A percentile compares a stretch with the other conserved stretches of the same genome.
phyloP scores from a whole-genome alignment of 768 basidiomycete species.

The Pleurotus tuoliensis region DNA sequence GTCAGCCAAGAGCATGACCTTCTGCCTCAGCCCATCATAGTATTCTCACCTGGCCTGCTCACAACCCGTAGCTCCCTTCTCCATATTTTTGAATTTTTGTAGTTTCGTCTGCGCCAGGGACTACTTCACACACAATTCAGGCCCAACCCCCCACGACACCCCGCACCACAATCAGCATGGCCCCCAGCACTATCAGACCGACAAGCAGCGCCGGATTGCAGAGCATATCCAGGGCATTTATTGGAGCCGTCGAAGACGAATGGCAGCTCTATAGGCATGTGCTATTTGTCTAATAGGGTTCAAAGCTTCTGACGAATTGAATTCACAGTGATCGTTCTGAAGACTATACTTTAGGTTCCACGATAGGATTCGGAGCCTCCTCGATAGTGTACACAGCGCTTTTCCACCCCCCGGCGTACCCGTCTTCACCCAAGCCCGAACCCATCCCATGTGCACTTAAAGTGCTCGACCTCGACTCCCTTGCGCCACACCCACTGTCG shows the following conservation, averaged over 20 bases:
- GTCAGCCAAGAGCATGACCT: too few relatives aligned
- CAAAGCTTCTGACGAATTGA: slow-evolving; percentile 9
- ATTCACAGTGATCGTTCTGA: slow-evolving; percentile 52
- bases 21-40: too few relatives aligned
- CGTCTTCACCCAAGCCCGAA: slow-evolving; percentile 15
- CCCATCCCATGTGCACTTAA: slow-evolving; percentile 76
- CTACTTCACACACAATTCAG: too few relatives aligned
- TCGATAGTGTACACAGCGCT: slow-evolving; percentile 84
- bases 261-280: slow-evolving; percentile 77
- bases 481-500: slow-evolving; percentile 66
- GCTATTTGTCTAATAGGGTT: slow-evolving; percentile 1
- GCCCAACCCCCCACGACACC: too few relatives aligned
- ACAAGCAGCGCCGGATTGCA: background rate
- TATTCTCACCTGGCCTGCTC: too few relatives aligned
- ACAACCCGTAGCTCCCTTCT: too few relatives aligned
- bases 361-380: slow-evolving; percentile 90
- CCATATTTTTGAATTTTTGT: too few relatives aligned
- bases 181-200: background rate
- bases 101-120: too few relatives aligned
- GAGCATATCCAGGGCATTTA: slow-evolving; percentile 36
- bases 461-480: slow-evolving; percentile 81
- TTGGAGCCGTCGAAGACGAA: slow-evolving; percentile 81
- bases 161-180: background rate
- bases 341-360: slow-evolving; percentile 73
- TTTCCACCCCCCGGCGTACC: slow-evolving; percentile 38